Base-by-base conservation (phyloP, 2,329 filamentous ascomycete genomes). In the Verticillium alfalfae region DNA sequence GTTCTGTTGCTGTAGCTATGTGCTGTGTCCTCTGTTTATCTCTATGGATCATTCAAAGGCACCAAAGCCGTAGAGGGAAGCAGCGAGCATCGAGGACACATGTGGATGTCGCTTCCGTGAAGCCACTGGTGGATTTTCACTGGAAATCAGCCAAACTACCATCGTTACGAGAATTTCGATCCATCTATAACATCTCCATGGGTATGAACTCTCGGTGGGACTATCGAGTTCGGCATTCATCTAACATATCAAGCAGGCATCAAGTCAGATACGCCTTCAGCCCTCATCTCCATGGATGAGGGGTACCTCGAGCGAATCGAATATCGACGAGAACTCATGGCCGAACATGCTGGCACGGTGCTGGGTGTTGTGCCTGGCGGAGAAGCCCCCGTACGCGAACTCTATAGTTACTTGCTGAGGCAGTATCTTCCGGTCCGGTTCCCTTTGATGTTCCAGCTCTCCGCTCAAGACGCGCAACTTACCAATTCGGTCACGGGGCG, bases 141-240 rank as follows among this genome's bases (percentile, higher is more conserved):
- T 81, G 79, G 76, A 68, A 73, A 41, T 63, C 67, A 1, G 72
- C 70, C 1, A 69, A 73, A 9, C 79, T 80, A 0, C 63, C 67
- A 3, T 72, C 75, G 41, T 73, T 80, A 39, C 73, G 81, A 2
- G 81, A 80, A 0, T 84, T 82, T 68, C 84, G 83, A 68, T 76
- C 80, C 0, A 75, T 76, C 2, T 85, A 83, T 65, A 73, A 84
- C 65, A 83, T 84, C 62, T 83, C 80, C 0, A 84, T 85, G 81
- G 82, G 82, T 80, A 66, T 37, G 68, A 13, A 8, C 9, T 9
- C n/a, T 10, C 18, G 12, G 34, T 1, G 18, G 38, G 6, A 12
- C 1, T 22, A 12, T 1, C 7, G 66, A 63, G n/a, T 3, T 6
- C 18, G 26, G 2, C n/a, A 12, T 16, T 16, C 56, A 61, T 55